Base-by-base conservation (phyloP, 352 stramenopile genomes). In the Pythium vanterpoolii region DNA sequence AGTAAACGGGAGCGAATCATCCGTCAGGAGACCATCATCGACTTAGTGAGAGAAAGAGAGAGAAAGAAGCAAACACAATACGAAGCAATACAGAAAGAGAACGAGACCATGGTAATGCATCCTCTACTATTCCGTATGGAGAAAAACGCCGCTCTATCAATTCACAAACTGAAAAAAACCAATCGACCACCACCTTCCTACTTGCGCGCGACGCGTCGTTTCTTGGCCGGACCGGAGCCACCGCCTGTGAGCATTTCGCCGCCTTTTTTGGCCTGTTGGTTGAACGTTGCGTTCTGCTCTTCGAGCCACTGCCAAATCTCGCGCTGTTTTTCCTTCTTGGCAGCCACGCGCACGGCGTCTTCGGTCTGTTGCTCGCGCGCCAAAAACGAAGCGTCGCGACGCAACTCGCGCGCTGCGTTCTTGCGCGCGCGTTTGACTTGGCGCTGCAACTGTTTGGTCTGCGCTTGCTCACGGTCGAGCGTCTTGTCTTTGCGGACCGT, bases 361-460 rank as follows among this genome's bases (percentile, higher is more conserved):
- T 98, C 95, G 51, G 91, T 73, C 46, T 96, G 77, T 71, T 97
- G 89, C 69, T 98, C 91, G 45, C 85, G 90, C 57, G 97, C 95
- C 49, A 99, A 73, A 67, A 98, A 98, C 51, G 89, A 81, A 54
- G 79, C 85, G 71, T 99, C 96, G 50, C 97, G 77, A 24, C 95
- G 91, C 47, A 99, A 71, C 64, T 99, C 96, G 40, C 96, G 86
- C 24, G 95, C 92, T 10, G 96, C 93, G 13, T 93, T 94, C 77
- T 99, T 99, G 62, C 96, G 86, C 51, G 98, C 96, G 33, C 96
- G 90, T 69, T 99, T 99, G 60, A 98, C 96, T 68, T 99, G 95
- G 33, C 96, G 88, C 48, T 96, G 77, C 33, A 98, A 77, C 56
- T 98, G 79, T 73, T 98, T 96, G 56, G 83, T 80, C 71, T 89